phyloP scores from a whole-genome alignment of 2,329 filamentous ascomycete genomes.

The Tolypocladium cylindrosporum region DNA sequence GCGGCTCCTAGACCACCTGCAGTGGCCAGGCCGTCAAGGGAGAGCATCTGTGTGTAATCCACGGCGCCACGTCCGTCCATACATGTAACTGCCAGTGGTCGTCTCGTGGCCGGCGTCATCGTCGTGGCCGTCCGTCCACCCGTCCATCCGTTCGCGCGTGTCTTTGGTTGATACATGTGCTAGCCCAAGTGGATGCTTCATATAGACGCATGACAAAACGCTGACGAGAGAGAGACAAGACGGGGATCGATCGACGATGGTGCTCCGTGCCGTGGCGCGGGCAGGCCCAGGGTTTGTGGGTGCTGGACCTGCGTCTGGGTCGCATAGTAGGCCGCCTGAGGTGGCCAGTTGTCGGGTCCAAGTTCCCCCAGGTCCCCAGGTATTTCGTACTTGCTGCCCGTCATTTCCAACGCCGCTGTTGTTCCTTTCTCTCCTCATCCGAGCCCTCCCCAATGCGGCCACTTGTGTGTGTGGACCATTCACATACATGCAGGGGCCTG shows the following conservation, averaged over 20 bases:
- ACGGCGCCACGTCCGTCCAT: not conserved
- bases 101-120: not conserved
- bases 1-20: not conserved
- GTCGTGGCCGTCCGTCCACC: not conserved
- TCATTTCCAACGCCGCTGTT: not conserved
- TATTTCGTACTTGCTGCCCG: not conserved
- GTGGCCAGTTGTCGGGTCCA: not conserved
- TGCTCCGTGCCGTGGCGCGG: not conserved
- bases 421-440: not conserved
- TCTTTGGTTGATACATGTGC: not conserved
- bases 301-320: conserved; percentile 3
- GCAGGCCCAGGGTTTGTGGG: not conserved
- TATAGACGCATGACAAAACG: not conserved
- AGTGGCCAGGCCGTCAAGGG: not conserved
- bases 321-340: conserved; percentile 1
- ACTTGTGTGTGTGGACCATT: not conserved
- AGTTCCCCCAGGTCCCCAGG: not conserved
- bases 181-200: not conserved
- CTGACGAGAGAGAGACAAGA: not conserved
- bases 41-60: not conserved
- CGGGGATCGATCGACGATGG: not conserved
- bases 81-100: not conserved
- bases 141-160: not conserved
- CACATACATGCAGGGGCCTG: not conserved
- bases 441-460: not conserved